Base-by-base conservation (phyloP, 2,329 filamentous ascomycete genomes). In the Beauveria asiatica region DNA sequence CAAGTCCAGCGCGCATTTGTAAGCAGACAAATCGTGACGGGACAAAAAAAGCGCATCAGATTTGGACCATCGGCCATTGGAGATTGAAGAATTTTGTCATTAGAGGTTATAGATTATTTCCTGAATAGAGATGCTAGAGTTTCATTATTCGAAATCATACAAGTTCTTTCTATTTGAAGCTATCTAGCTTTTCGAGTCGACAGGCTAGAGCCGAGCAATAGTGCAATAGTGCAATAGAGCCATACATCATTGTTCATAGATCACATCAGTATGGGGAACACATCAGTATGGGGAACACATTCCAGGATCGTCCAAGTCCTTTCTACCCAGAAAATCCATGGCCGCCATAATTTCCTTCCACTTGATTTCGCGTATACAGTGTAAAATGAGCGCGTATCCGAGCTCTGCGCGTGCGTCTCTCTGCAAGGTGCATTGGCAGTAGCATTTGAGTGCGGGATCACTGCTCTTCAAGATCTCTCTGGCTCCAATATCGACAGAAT, bases 341-440 rank as follows among this genome's bases (percentile, higher is more conserved):
- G 62, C 66, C 13, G 33, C 25, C 21, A 62, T 57, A 16, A 74
- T 68, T 21, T 71, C 67, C 42, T 69, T 69, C 72, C 71, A 73
- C 1, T 62, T 64, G 5, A 64, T 62, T 6, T 63, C 62, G 8
- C 64, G 63, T n/a, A 74, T 70, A 16, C 19, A 37, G 1, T 33
- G 23, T 25, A 62, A n/a, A 5, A 60, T 30, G 17, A 61, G 42
- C 27, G 23, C 61, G 17, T 68, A 72, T 5, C 69, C 66, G 2
- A 65, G 56, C 51, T 62, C 61, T 16, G 68, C 64, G 6, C 55
- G 51, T 2, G 45, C 17, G 44, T 70, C 67, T 16, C 48, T 48
- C 25, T 57, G 61, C 23, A 73, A 44, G 19, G 67, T 67, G 54
- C 72, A 73, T 21, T 63, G 63, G 50, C 72, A 74, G 62, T 68